These are phyloP conservation scores for Alliaria petiolata DNA, from an alignment of 345 rosid genomes.

Conservation along the genomic window DNA sequence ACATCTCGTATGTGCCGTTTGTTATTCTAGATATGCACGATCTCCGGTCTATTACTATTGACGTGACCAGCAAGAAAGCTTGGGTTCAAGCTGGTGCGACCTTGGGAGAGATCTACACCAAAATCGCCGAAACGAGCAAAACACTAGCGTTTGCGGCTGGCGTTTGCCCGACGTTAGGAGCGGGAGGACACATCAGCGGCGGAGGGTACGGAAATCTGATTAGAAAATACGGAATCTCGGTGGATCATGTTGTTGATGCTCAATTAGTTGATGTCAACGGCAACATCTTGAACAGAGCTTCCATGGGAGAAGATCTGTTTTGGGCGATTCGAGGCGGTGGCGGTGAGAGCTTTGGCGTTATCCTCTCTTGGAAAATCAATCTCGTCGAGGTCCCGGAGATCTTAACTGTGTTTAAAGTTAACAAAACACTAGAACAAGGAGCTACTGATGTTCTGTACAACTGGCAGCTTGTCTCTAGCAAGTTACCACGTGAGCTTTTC, in stretches of 20 bases:
- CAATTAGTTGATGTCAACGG: slow-evolving; percentile 45
- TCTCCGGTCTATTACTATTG: slow-evolving; percentile 40
- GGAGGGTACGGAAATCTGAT: slow-evolving; percentile 61
- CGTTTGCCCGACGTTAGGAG: slow-evolving; percentile 41
- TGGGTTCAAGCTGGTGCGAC: slow-evolving; percentile 60
- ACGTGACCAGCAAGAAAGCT: slow-evolving; percentile 32
- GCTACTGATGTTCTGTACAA: slow-evolving; percentile 25
- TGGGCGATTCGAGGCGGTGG: slow-evolving; percentile 73
- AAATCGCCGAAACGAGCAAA: slow-evolving; percentile 40
- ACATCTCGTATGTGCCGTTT: slow-evolving; percentile 18
- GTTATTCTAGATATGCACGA: slow-evolving; percentile 40
- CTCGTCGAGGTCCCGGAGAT: slow-evolving; percentile 45
- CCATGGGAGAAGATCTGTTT: slow-evolving; percentile 52
- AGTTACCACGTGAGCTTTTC: slow-evolving; percentile 33
- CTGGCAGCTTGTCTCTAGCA: slow-evolving; percentile 40
- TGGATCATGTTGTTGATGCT: slow-evolving; percentile 55
- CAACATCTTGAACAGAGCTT: slow-evolving; percentile 34
- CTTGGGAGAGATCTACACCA: slow-evolving; percentile 46
- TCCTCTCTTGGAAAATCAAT: slow-evolving; percentile 43
- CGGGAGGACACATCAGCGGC: slow-evolving; percentile 47
- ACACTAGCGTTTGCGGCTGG: slow-evolving; percentile 48
- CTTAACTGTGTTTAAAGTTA: slow-evolving; percentile 36
- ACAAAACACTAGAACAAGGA: slow-evolving; percentile 31
- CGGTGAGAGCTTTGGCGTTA: slow-evolving; percentile 50
- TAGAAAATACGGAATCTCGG: slow-evolving; percentile 47